These are phyloP conservation scores for Linum usitatissimum DNA, from an alignment of 345 rosid genomes.

Conservation along the genomic window DNA sequence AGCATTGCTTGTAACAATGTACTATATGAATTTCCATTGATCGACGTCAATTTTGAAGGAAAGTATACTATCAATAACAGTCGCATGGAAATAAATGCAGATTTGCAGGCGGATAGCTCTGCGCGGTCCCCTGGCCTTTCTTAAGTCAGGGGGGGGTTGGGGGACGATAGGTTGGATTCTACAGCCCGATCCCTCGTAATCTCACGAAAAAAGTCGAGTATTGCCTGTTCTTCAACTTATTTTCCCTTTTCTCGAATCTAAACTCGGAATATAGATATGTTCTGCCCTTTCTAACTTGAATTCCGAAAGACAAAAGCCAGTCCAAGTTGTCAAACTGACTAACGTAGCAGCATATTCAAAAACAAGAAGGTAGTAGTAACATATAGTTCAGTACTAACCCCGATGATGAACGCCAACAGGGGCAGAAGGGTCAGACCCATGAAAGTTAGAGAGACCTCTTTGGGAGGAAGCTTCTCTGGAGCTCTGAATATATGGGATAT, in stretches of 20 bases:
- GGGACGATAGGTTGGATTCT: no score
- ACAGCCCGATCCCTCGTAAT: no score
- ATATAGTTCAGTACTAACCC: background rate
- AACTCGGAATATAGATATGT: background rate
- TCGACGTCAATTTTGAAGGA: no score
- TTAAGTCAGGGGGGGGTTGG: no score
- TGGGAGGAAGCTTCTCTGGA: background rate
- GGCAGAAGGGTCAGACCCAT: conserved; percentile 2
- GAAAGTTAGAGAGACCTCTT: background rate
- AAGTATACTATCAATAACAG: no score
- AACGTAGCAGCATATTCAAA: background rate
- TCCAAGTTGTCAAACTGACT: background rate
- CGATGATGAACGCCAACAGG: background rate
- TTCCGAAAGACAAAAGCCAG: background rate
- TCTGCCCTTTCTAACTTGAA: background rate
- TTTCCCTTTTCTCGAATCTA: no score
- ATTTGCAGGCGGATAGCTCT: no score
- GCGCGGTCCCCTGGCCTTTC: no score
- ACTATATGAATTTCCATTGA: no score
- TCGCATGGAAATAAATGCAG: no score
- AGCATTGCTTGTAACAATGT: background rate
- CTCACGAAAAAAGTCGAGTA: no score
- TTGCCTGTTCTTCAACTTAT: no score
- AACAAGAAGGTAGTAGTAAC: background rate
- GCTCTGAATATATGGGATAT: background rate